Evolutionary conservation across 1,139 yeast genomes (phyloP), one percentile per base, ranked within the genome.

Genomic region (Yamadazyma buinensis): DNA sequence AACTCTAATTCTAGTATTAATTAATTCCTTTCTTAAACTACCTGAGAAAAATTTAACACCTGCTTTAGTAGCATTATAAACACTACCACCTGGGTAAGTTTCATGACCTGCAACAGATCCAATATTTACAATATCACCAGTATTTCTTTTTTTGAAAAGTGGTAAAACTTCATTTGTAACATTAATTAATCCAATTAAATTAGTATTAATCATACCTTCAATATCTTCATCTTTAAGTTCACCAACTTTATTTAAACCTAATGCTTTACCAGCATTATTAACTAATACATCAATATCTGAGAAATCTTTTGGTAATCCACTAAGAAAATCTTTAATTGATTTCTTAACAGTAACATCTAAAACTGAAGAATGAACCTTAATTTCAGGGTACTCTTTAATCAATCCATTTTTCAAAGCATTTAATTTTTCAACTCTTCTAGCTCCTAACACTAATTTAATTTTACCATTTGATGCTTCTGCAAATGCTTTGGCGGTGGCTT

Each of bases 181-280:
- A 18, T 77, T 72, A 43, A 84, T 79, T 49, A 84, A 62, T 1
- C 92, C 95, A 33, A 81, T 46, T 2, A 84, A 90, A 51, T 84
- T 84, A 37, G 94, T 84, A 45, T 75, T 69, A 52, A 80, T 70
- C 82, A 83, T 81, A 25, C 73, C 75, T 33, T 70, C 68, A 32
- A 84, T 66, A 46, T 84, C 92, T 2, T 59, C 57, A 19, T 64
- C 62, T 2, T 57, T 52, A 37, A 84, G 71, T 2, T 63, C 64
- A 11, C 92, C 94, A 20, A 84, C 84, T 27, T 59, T 54, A 22
- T 75, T 88, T 30, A 62, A 61, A 18, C 95, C 95, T 32, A 77
- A 63, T 2, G 92, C 95, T 59, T 81, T 74, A 26, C 95, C 95
- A 7, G 95, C 94, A 54, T 85, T 86, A 65, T 86, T 86, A 41